Evolutionary conservation across 2,329 filamentous ascomycete genomes (phyloP).

Genomic region (Penicillium psychrosexuale): DNA sequence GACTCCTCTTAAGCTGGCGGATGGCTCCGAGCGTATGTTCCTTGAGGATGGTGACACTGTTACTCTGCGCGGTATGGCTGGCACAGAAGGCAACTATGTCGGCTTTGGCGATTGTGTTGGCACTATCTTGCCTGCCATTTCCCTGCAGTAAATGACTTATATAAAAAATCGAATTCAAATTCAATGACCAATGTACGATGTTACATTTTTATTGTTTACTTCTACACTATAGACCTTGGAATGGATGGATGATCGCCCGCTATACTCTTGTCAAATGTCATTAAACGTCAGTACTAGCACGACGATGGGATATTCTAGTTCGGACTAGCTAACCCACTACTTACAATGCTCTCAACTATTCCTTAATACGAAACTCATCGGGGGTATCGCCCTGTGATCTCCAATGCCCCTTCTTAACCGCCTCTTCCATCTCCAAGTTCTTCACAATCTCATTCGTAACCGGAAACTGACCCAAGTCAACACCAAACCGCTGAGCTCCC

Average conservation of each 20-base stretch:
- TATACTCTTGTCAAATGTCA: neutral
- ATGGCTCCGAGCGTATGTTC: conserved; percentile 67
- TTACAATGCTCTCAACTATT: neutral
- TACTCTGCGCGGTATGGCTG: conserved; percentile 63
- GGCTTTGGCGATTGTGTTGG: conserved; percentile 74
- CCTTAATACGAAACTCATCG: conserved; percentile 40
- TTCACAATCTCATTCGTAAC: conserved; percentile 47
- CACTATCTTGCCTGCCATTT: conserved; percentile 53
- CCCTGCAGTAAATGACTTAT: conserved; percentile 22
- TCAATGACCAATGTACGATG: conserved; percentile 6
- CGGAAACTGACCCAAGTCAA: conserved; percentile 53
- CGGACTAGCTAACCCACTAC: no score
- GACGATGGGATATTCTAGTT: neutral
- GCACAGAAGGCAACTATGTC: conserved; percentile 63
- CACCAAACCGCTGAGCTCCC: conserved; percentile 54
- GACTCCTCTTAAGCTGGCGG: conserved; percentile 57
- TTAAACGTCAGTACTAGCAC: neutral
- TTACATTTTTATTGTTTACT: neutral
- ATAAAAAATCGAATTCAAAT: conserved; percentile 9
- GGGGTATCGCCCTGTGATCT: conserved; percentile 55
- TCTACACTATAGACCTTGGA: conserved; percentile 5
- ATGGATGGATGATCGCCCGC: neutral
- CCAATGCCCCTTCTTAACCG: conserved; percentile 54
- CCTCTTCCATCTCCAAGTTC: conserved; percentile 49
- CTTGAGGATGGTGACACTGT: conserved; percentile 72